These are phyloP conservation scores for Nitzschia sp. DNA, from an alignment of 108 stramenopile genomes.

Conservation along the genomic window DNA sequence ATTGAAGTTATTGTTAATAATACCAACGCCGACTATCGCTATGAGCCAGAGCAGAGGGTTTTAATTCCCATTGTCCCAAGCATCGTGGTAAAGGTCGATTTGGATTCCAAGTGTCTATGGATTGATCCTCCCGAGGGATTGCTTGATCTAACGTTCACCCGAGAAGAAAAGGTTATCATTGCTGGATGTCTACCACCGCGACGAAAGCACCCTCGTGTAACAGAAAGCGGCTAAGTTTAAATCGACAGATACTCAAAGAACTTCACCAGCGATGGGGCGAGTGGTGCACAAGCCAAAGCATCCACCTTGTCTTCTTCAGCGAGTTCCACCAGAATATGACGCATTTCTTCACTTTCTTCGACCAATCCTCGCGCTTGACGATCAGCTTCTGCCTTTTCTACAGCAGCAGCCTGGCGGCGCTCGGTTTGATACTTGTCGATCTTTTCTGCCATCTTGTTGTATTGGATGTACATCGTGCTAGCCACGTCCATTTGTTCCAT, in stretches of 20 bases:
- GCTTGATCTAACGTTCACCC: constrained; percentile 72
- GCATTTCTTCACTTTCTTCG: constrained; percentile 33
- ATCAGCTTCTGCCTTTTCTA: constrained; percentile 24
- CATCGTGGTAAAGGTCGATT: constrained; percentile 65
- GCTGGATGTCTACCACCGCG: constrained; percentile 74
- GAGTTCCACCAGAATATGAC: constrained; percentile 43
- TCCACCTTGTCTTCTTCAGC: constrained; percentile 62
- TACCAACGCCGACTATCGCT: constrained; percentile 27
- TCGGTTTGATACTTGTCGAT: constrained; percentile 29
- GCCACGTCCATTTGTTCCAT: constrained; percentile 46
- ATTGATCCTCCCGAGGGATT: constrained; percentile 74
- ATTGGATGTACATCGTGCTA: constrained; percentile 44
- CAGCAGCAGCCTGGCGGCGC: constrained; percentile 21
- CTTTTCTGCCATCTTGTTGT: constrained; percentile 37
- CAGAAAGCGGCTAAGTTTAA: not conserved
- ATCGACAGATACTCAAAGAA: constrained; percentile 27
- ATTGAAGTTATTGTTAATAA: constrained; percentile 50
- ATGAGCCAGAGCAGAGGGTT: constrained; percentile 50
- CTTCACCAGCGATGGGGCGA: constrained; percentile 27
- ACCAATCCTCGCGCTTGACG: constrained; percentile 26
- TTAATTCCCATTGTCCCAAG: constrained; percentile 78
- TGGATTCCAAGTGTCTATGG: constrained; percentile 45
- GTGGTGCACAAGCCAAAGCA: constrained; percentile 40
- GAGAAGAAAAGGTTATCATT: constrained; percentile 66
- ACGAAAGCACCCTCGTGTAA: constrained; percentile 3